A percentile compares a stretch with the other conserved stretches of the same genome.
phyloP scores from a whole-genome alignment of 2,329 filamentous ascomycete genomes.

The Camillea tinctor region DNA sequence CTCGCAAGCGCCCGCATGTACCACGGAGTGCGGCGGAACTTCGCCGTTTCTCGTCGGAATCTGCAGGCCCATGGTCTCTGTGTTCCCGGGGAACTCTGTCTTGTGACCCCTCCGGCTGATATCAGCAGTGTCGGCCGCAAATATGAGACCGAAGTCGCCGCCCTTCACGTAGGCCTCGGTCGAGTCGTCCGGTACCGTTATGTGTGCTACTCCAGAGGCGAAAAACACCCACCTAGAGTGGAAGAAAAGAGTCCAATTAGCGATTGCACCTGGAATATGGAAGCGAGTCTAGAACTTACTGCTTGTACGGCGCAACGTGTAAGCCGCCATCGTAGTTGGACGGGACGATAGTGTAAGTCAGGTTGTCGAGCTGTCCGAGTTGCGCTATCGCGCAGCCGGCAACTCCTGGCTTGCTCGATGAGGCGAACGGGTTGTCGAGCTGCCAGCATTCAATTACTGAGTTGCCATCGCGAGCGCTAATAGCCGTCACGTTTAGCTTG shows the following conservation, averaged over 20 bases:
- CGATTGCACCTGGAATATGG: too few relatives aligned
- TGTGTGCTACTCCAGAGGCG: slow-evolving; percentile 39
- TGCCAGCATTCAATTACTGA: slow-evolving; percentile 47
- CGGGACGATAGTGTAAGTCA: slow-evolving; percentile 37
- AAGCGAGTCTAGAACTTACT: slow-evolving; percentile 30
- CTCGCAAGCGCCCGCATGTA: slow-evolving; percentile 40
- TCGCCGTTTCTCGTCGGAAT: slow-evolving; percentile 36
- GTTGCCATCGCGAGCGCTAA: slow-evolving; percentile 33
- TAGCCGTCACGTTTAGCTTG: slow-evolving; percentile 39
- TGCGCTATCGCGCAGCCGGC: slow-evolving; percentile 28
- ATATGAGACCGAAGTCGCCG: slow-evolving; percentile 40
- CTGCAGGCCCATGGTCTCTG: slow-evolving; percentile 37
- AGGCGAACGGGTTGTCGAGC: slow-evolving; percentile 36
- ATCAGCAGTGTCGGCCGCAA: slow-evolving; percentile 42
- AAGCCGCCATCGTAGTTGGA: slow-evolving; percentile 37
- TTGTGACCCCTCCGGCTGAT: slow-evolving; percentile 40
- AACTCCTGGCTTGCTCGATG: slow-evolving; percentile 33
- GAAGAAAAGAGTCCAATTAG: neutral
- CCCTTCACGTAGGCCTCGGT: slow-evolving; percentile 36
- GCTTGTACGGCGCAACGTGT: slow-evolving; percentile 41
- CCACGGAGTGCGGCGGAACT: slow-evolving; percentile 38
- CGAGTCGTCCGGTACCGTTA: slow-evolving; percentile 39
- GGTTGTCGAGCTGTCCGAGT: slow-evolving; percentile 34
- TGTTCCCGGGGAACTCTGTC: slow-evolving; percentile 39
- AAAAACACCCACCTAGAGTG: slow-evolving; percentile 35